Evolutionary conservation across 2,329 filamentous ascomycete species (phyloP).

Genomic region (Trichoderma asperellum): DNA sequence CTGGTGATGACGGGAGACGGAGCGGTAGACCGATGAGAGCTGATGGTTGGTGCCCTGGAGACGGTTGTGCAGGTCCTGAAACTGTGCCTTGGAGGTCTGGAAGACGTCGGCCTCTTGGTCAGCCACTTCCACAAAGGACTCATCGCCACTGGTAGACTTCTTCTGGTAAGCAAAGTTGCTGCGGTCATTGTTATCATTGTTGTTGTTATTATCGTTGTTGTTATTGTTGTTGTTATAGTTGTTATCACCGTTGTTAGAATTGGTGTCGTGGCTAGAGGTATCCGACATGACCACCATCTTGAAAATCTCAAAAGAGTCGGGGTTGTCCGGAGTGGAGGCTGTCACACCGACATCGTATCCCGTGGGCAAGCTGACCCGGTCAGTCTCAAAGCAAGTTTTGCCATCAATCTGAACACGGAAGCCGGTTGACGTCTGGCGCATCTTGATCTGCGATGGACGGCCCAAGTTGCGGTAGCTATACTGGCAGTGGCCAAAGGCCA

Average conservation of each 20-base stretch:
- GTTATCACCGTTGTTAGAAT: constrained; percentile 5
- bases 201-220: constrained; percentile 53
- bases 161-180: constrained; percentile 37
- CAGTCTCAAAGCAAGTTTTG: constrained; percentile 78
- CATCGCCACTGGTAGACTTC: constrained; percentile 37
- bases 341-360: constrained; percentile 87
- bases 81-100: constrained; percentile 63
- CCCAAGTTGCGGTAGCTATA: constrained; percentile 92
- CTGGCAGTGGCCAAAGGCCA: constrained; percentile 92
- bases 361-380: constrained; percentile 75
- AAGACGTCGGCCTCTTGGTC: constrained; percentile 55
- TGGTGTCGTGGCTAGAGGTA: constrained; percentile 35
- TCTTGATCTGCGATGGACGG: constrained; percentile 75
- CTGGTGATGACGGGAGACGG: constrained; percentile 55
- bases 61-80: constrained; percentile 82
- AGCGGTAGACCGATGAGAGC: constrained; percentile 63
- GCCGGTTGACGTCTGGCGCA: constrained; percentile 65
- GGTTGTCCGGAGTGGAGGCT: constrained; percentile 85
- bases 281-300: constrained; percentile 76
- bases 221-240: constrained; percentile 40
- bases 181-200: constrained; percentile 35
- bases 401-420: constrained; percentile 84
- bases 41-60: constrained; percentile 75
- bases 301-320: constrained; percentile 93
- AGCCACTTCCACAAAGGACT: constrained; percentile 46